Evolutionary conservation across 805 yeast genomes (phyloP), one percentile per base, ranked within the genome.

Genomic region (Scheffersomyces stipitis): DNA sequence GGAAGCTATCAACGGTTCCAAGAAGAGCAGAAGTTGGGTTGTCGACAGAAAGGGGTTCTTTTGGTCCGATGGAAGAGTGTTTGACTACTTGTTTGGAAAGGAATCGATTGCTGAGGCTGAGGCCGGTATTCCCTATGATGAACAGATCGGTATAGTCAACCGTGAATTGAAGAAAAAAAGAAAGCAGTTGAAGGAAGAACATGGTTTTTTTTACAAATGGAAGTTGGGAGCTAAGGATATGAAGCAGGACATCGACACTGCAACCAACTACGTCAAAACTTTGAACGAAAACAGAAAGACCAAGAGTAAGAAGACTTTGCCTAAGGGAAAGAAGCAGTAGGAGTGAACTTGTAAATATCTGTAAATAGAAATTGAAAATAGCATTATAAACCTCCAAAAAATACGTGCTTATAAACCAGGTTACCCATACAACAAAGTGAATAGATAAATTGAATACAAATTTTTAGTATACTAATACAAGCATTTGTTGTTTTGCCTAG

Each of bases 21-120:
- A 48, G 17, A 60, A 54, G 28, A 62, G 66, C 40, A 67, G 76
- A 27, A 87, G 86, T 16, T 86, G 90, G 87, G 64, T 83, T 13
- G 83, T 86, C 14, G 96, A 87, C 55, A 71, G 96, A 46, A 81
- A 80, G 49, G 96, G 95, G 9, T 87, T 88, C 70, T 87, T 85
- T 64, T 87, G 95, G 95, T 90, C 93, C 23, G 95, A 87, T 58
- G 96, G 95, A 12, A 71, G 96, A 41, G 83, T 87, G 2, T 83
- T 82, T 60, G 96, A 87, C 57, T 75, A 78, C 35, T 51, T 87
- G n/a, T 83, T 87, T 49, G 93, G 95, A 15, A 82, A 84, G 52
- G 93, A 86, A 54, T 62, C 85, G 1, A 56, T 86, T n/a, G 83
- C 80, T 13, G 82, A 76, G 40, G 90, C 93, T 3, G 91, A 86